A percentile compares a stretch with the other conserved stretches of the same genome.
These are phyloP conservation scores for Pseudotsuga menziesii DNA, from an alignment of 75 land plant species.

Conservation along the genomic window DNA sequence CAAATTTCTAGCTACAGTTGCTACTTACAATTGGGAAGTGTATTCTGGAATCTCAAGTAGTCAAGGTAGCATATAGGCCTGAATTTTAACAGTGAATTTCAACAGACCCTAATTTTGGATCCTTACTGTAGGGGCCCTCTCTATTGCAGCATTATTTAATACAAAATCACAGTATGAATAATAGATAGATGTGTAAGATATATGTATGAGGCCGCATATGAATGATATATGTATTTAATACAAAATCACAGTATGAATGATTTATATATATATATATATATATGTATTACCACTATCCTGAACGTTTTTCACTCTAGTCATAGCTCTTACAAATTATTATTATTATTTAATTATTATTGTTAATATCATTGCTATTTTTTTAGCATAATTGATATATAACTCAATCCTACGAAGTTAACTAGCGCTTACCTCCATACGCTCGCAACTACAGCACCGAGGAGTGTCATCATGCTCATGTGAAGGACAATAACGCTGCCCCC, in stretches of 20 bases:
- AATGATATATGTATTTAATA: too few relatives aligned
- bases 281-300: too few relatives aligned
- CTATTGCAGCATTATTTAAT: too few relatives aligned
- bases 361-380: too few relatives aligned
- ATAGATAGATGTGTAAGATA: too few relatives aligned
- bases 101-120: background rate
- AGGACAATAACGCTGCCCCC: slow-evolving; percentile 96
- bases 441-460: slow-evolving; percentile 96
- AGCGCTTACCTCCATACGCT: slow-evolving; percentile 78
- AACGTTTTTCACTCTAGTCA: background rate
- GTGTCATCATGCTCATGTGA: slow-evolving; percentile 85
- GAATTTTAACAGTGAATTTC: background rate
- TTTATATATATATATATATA: too few relatives aligned
- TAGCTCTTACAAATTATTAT: background rate
- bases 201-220: too few relatives aligned
- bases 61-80: background rate
- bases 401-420: too few relatives aligned
- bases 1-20: background rate
- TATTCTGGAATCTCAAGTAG: background rate
- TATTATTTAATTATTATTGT: background rate
- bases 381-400: too few relatives aligned
- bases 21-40: background rate
- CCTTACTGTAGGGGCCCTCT: too few relatives aligned
- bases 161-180: too few relatives aligned
- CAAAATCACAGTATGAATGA: too few relatives aligned